Evolutionary conservation across 1,284 basidiomycete species (phyloP).

Genomic region (Apiotrichum gracile): DNA sequence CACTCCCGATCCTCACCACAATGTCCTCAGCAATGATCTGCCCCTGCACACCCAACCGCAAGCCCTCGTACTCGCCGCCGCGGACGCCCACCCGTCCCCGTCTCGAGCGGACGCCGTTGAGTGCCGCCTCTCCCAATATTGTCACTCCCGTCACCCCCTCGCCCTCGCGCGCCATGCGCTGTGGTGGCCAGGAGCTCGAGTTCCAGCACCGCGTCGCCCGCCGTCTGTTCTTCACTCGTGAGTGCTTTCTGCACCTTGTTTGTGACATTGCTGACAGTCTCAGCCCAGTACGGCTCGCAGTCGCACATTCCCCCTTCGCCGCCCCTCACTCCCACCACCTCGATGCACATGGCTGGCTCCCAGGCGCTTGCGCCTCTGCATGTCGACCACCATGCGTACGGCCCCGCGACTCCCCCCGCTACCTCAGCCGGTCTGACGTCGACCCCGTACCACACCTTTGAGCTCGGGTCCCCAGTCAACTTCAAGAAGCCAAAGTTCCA

Average conservation of each 20-base stretch:
- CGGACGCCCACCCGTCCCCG: background rate
- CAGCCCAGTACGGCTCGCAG: background rate
- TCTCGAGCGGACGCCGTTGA: background rate
- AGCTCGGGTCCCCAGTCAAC: background rate
- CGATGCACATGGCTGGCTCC: background rate
- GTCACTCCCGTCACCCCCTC: background rate
- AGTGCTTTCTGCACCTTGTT: background rate
- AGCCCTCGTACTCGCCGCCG: background rate
- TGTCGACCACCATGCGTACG: background rate
- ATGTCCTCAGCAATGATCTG: background rate
- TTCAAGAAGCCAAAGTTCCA: background rate
- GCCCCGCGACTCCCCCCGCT: background rate
- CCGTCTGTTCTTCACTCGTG: conserved; percentile 1
- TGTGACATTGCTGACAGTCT: background rate
- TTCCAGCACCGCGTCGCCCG: background rate
- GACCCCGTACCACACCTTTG: background rate
- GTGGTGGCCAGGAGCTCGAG: background rate
- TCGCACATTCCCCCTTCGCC: background rate
- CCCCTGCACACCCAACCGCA: background rate
- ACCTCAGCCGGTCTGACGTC: background rate
- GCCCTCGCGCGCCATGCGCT: background rate
- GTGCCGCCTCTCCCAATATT: background rate
- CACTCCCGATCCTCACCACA: background rate
- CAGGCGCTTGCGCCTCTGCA: background rate
- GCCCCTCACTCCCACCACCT: background rate